phyloP scores from a whole-genome alignment of 208 protist genomes.

The Porcisia hertigi region DNA sequence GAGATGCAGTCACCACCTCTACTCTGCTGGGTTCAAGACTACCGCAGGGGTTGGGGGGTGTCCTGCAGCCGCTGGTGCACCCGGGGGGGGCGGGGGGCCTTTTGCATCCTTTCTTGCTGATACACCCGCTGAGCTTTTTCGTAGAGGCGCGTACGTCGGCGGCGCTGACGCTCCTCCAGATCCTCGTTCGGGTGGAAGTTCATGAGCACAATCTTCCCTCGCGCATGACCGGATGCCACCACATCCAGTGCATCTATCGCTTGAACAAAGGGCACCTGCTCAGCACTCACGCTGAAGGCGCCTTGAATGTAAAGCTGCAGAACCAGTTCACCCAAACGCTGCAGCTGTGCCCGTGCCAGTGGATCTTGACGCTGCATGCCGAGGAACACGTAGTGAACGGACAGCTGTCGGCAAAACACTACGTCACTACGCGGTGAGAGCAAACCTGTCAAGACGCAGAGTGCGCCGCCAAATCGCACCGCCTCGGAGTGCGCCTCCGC shows the following conservation, averaged over 20 bases:
- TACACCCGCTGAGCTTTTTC: constrained; percentile 27
- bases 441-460: constrained; percentile 59
- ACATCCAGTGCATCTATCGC: constrained; percentile 48
- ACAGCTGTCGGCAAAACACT: constrained; percentile 61
- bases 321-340: constrained; percentile 36
- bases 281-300: constrained; percentile 49
- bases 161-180: constrained; percentile 27
- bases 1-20: not conserved
- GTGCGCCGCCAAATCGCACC: constrained; percentile 65
- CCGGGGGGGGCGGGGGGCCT: not conserved
- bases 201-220: constrained; percentile 71
- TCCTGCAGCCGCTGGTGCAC: not conserved
- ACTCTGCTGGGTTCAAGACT: not conserved
- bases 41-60: too few species aligned
- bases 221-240: constrained; percentile 44
- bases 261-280: constrained; percentile 53
- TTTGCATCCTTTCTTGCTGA: constrained; percentile 18
- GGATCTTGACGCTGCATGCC: constrained; percentile 40
- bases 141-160: constrained; percentile 21
- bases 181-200: constrained; percentile 51
- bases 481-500: constrained; percentile 46
- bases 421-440: constrained; percentile 33
- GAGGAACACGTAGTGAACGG: constrained; percentile 65
- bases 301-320: constrained; percentile 53
- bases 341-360: constrained; percentile 41